Percentiles rank a stretch among this genome's conserved stretches.
Evolutionary conservation across 495 filamentous ascomycete genomes (phyloP).

Genomic region (Ascobolus immersus): DNA sequence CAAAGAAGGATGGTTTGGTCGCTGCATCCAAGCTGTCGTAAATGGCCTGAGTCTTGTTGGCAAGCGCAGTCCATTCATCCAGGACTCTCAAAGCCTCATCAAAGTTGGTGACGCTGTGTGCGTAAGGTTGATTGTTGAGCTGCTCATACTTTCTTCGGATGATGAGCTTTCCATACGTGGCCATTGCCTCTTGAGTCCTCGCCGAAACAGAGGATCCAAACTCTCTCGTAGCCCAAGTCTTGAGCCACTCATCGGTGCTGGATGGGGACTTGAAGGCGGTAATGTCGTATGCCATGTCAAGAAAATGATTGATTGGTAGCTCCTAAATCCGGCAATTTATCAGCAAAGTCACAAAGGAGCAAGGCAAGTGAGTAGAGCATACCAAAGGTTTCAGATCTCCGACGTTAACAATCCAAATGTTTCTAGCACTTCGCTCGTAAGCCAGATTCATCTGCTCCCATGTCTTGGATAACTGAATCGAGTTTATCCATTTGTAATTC

Average conservation of each 20-base stretch:
- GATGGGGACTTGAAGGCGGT: conserved; percentile 16
- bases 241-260: conserved; percentile 16
- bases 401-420: conserved; percentile 27
- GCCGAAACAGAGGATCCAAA: conserved; percentile 15
- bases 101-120: conserved; percentile 21
- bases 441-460: conserved; percentile 10
- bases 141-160: conserved; percentile 21
- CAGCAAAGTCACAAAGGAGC: conserved; percentile 15
- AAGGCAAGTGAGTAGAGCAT: conserved; percentile 14
- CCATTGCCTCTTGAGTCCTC: conserved; percentile 16
- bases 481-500: conserved; percentile 48
- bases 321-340: conserved; percentile 17
- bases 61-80: conserved; percentile 18
- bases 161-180: conserved; percentile 18
- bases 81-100: conserved; percentile 23
- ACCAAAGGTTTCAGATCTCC: conserved; percentile 24
- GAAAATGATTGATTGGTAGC: conserved; percentile 39
- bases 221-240: conserved; percentile 16
- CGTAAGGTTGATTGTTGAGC: conserved; percentile 7
- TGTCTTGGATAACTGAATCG: conserved; percentile 37
- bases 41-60: conserved; percentile 14
- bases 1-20: conserved; percentile 20
- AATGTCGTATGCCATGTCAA: conserved; percentile 41
- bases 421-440: conserved; percentile 18
- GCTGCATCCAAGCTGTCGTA: conserved; percentile 13